Base-by-base conservation (phyloP, 768 basidiomycete genomes). In the Filobasidium floriforme region DNA sequence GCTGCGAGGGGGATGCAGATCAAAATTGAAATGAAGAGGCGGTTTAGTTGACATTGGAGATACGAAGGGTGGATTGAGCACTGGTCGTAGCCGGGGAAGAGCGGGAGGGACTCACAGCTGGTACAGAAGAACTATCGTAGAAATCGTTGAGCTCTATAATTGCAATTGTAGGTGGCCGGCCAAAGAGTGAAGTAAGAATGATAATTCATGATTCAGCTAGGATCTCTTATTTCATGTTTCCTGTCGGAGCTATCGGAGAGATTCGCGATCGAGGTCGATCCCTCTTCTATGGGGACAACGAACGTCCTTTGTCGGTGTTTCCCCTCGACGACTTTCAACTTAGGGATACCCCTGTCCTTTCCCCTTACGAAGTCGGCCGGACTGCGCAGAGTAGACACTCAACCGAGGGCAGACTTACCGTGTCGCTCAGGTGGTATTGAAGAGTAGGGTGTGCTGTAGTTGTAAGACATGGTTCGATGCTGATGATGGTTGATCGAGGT, bases 71-170 rank as follows among this genome's bases (percentile, higher is more conserved):
- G n/a, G n/a, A n/a, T n/a, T n/a, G n/a, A n/a, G n/a, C n/a, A n/a
- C n/a, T 14, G 63, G 24, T 18, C 10, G 46, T 14, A 15, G 5
- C 28, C 22, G 12, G 29, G 37, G 41, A 49, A 12, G 40, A 4
- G 10, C 24, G 43, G 22, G 12, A 19, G 19, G 55, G 19, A 4
- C 71, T 66, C 60, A 72, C 70, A 51, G 71, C 71, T n/a, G 71
- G 69, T 7, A 70, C 61, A 37, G 64, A 41, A 22, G 41, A 44
- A 14, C 61, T 57, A 57, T 66, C 67, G 63, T 72, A 72, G 41
- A 69, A 70, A 46, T 72, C 65, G 60, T 70, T 62, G 7, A 70
- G 49, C 24, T 72, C 71, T 71, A 66, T 41, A 57, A 9, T 4
- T 37, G 32, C n/a, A n/a, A n/a, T n/a, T n/a, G n/a, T n/a, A n/a